Evolutionary conservation across 495 filamentous ascomycete genomes (phyloP), one percentile per base, ranked within the genome.

Genomic region (Penicillium atrosanguineum): DNA sequence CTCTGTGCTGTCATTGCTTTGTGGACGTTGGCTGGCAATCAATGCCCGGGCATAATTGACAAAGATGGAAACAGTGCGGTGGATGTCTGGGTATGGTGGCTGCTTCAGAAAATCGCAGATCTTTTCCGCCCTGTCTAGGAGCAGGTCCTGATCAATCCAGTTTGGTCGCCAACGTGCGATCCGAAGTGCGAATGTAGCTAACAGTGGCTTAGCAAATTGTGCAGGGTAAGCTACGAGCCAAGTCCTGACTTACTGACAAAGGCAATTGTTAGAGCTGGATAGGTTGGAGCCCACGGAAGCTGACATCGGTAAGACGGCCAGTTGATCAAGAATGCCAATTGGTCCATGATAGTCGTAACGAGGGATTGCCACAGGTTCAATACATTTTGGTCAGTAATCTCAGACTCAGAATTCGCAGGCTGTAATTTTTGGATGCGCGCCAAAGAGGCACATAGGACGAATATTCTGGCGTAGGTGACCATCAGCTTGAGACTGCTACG

Each of bases 11-110:
- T 57, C 49, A 7, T 59, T 51, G 37, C 56, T 65, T 11, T 59
- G 55, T 25, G 62, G 50, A 7, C 61, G 59, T 38, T 69, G 69
- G 20, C 64, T 71, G 16, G 69, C 67, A 34, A 73, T 67, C 21
- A 75, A 49, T 16, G 70, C 70, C 15, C 72, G 64, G 34, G 66
- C 70, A 38, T 75, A 75, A 50, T 69, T 72, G 19, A 74, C 70
- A 40, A 75, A 75, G 47, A 75, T 69, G 16, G 71, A 73, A 20
- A 75, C 70, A 0, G 72, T 74, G 34, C 72, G 67, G 55, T 75
- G 72, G 19, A 75, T 73, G 28, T 75, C 72, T 16, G 72, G 72
- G 42, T 75, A 75, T 0, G 72, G 72, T 7, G 72, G 70, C 34
- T 72, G 68, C 38, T 72, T 75, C 31, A 75, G 51, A 37, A 71